phyloP scores from a whole-genome alignment of 345 rosid genomes.

The Eucalyptus sp. region DNA sequence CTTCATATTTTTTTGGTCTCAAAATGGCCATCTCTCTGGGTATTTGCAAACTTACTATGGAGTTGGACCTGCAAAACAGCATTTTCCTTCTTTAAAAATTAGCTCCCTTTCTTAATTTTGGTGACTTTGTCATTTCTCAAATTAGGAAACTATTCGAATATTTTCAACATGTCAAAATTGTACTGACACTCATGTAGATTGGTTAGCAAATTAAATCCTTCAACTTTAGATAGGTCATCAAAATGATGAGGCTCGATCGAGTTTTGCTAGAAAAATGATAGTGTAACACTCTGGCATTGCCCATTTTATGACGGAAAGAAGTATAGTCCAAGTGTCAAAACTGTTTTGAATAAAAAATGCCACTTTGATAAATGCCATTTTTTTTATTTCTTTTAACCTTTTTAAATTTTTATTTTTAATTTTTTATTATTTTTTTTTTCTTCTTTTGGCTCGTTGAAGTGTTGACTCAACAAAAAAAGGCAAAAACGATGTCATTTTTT shows the following conservation, averaged over 20 bases:
- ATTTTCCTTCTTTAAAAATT: not conserved
- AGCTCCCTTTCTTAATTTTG: not conserved
- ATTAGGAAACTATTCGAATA: accelerated
- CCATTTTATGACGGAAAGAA: not conserved
- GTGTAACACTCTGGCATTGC: not conserved
- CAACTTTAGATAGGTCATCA: accelerated
- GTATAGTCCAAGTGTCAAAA: too few species aligned
- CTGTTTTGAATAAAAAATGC: too few species aligned
- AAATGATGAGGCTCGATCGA: accelerated
- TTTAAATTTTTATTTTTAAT: too few species aligned
- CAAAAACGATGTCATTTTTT: too few species aligned
- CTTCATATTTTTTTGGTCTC: not conserved
- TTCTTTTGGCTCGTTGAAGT: too few species aligned
- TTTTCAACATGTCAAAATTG: not conserved
- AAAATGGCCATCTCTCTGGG: not conserved
- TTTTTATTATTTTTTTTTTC: too few species aligned
- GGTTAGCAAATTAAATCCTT: not conserved
- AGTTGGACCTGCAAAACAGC: not conserved
- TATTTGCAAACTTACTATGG: not conserved
- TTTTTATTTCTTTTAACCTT: too few species aligned
- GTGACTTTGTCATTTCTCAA: not conserved
- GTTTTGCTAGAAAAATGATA: not conserved
- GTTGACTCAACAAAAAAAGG: too few species aligned
- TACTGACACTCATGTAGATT: accelerated
- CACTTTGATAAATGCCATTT: too few species aligned